These are phyloP conservation scores for Vachellia collinsii DNA, from an alignment of 306 rosid genomes.

Conservation along the genomic window DNA sequence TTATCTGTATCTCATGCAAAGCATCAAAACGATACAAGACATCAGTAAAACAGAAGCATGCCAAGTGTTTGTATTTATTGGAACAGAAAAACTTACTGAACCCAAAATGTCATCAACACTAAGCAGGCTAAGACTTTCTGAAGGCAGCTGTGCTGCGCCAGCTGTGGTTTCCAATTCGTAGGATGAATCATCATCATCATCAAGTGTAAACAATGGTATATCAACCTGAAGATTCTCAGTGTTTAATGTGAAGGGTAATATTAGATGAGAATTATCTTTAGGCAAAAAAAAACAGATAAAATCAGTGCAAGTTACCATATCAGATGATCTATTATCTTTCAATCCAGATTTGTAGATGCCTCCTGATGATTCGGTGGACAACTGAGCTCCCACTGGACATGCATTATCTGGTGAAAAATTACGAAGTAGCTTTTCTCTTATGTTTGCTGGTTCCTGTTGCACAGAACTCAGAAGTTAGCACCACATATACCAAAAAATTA, in stretches of 20 bases:
- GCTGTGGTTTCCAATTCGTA: constrained; percentile 48
- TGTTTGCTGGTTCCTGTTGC: constrained; percentile 53
- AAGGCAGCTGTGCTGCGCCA: constrained; percentile 34
- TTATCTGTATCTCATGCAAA: constrained; percentile 3
- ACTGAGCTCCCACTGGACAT: constrained; percentile 78
- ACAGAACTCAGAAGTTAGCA: constrained; percentile 32
- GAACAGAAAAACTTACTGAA: constrained; percentile 56
- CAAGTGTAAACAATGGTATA: constrained; percentile 59
- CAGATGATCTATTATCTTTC: constrained; percentile 43
- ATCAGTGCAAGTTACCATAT: constrained; percentile 46
- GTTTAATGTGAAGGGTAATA: constrained; percentile 25
- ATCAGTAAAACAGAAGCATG: background rate
- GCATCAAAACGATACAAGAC: too few species aligned
- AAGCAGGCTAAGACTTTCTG: constrained; percentile 51
- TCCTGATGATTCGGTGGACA: constrained; percentile 49
- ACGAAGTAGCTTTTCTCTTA: constrained; percentile 63
- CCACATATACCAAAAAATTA: constrained; percentile 14
- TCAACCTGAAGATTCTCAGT: constrained; percentile 56
- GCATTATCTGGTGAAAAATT: constrained; percentile 76
- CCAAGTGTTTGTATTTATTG: background rate
- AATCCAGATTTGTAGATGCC: constrained; percentile 49
- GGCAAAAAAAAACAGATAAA: background rate
- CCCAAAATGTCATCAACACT: constrained; percentile 75
- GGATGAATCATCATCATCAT: constrained; percentile 54
- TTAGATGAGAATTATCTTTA: constrained; percentile 5